Base-by-base conservation (phyloP, 257 asterid genomes). In the Lycium ferocissimum region DNA sequence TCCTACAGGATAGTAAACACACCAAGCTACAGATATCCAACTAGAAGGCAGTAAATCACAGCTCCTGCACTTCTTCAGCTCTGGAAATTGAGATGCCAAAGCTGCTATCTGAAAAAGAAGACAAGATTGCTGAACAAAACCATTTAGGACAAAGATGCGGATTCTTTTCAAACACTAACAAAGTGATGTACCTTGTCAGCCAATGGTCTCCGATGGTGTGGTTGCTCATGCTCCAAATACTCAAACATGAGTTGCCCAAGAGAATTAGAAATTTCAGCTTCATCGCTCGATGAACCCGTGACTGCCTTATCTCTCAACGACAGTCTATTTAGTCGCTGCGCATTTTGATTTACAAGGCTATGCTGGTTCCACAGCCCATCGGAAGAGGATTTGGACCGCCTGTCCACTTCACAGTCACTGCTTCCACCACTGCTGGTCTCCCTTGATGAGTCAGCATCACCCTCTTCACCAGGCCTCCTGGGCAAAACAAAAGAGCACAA, bases 11-110 rank as follows among this genome's bases (percentile, higher is more conserved):
- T 78, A 6, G 37, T 84, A 35, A 80, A 80, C 90, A 75, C 88
- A 96, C 99, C 99, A 96, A 75, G 99, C 99, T 54, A 96, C 92
- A 71, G 90, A 91, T 69, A 96, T 87, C 99, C 99, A 96, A 86
- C 99, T 96, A 22, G 94, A 61, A 8, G 98, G 97, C 66, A 90
- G 94, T 35, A 96, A 87, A 92, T 95, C 98, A 37, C 93, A 92
- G 91, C 99, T 96, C 90, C 89, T 90, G 86, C 49, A 90, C 51
- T 83, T 92, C 85, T 80, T 87, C 86, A 96, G 89, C 87, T 88
- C 96, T 1, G 99, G 98, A 87, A 71, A 73, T 85, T 88, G 88
- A 69, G 95, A 89, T 63, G 89, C 89, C 67, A 94, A 93, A 61
- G 79, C n/a, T 20, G 95, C 89, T 66, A 94, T 88, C 99, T 96